Evolutionary conservation across 345 rosid species (phyloP), one percentile per base, ranked within the genome.

Genomic region (Aquilaria yunnanensis): DNA sequence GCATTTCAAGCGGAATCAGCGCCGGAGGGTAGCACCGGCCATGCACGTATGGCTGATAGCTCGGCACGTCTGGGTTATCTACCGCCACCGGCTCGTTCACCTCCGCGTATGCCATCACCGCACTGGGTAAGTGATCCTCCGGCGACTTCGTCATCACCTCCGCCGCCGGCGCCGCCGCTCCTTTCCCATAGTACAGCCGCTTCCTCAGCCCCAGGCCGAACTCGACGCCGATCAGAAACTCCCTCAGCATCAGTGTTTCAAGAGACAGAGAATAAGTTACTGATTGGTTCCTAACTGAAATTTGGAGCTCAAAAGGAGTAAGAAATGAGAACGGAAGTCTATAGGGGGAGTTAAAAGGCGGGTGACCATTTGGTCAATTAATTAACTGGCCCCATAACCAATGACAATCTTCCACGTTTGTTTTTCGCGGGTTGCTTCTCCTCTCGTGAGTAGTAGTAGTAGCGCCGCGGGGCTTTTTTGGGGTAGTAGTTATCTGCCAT

Each of bases 21-120:
- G 96, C 99, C 47, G 96, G 90, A 12, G 99, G 96, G 14, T 86
- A 91, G 66, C 99, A 90, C 61, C 83, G 73, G 12, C 97, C 99
- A 76, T 88, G 85, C 41, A 94, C 96, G 71, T 94, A 85, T 4
- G 99, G 99, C 83, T 94, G 99, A 61, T 94, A 94, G 65, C 97
- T 90, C 6, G 97, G 89, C 0, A 94, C 85, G 60, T 90, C 95
- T 2, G 99, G 97, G 43, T 94, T 94, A 49, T 94, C 99, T 32
- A 90, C 99, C 12, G 62, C 70, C 29, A 75, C 75, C 57, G 99
- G 97, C 57, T 88, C 89, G 12, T 68, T 16, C 43, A 88, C 78
- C 6, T 80, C 86, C 2, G 99, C 96, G 66, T 90, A 94, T 1
- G 80, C 89, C 62, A 81, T 83, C 48, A 88, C 86, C 8, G 93